phyloP scores from a whole-genome alignment of 1,284 basidiomycete species.

The Ganoderma lucidum region DNA sequence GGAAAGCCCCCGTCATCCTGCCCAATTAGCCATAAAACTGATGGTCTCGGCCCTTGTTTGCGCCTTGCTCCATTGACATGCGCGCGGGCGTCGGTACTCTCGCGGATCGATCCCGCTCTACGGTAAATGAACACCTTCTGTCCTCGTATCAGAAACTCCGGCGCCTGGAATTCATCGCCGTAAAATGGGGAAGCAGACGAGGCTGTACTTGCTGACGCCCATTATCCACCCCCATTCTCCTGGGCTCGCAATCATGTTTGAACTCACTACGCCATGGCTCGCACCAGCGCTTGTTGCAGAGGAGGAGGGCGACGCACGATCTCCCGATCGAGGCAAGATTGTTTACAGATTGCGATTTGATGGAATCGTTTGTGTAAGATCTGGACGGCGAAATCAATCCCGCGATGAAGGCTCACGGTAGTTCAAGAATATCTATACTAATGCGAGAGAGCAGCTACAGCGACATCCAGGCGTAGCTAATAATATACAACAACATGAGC shows the following conservation, averaged over 20 bases:
- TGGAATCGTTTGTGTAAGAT: constrained; percentile 31
- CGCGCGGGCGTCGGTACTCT: neutral
- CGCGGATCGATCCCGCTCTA: neutral
- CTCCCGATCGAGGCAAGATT: constrained; percentile 29
- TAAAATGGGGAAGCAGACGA: neutral
- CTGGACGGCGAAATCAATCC: constrained; percentile 22
- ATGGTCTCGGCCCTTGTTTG: neutral
- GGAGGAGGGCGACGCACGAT: neutral
- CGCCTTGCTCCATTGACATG: neutral
- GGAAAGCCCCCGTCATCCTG: neutral
- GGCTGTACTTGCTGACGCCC: constrained; percentile 2
- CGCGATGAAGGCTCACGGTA: constrained; percentile 18
- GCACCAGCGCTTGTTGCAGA: constrained; percentile 1
- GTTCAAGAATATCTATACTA: neutral
- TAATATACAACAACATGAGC: constrained; percentile 14
- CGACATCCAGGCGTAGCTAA: constrained; percentile 10
- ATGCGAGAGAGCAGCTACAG: neutral
- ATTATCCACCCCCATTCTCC: neutral
- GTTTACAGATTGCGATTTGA: constrained; percentile 33
- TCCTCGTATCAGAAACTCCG: neutral
- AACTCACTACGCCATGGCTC: neutral
- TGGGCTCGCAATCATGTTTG: neutral
- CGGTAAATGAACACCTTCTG: constrained; percentile 1
- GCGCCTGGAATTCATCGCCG: neutral
- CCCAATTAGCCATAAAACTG: neutral